Conservation (phyloP, 352 stramenopile species). For the Phytophthora pisi region DNA sequence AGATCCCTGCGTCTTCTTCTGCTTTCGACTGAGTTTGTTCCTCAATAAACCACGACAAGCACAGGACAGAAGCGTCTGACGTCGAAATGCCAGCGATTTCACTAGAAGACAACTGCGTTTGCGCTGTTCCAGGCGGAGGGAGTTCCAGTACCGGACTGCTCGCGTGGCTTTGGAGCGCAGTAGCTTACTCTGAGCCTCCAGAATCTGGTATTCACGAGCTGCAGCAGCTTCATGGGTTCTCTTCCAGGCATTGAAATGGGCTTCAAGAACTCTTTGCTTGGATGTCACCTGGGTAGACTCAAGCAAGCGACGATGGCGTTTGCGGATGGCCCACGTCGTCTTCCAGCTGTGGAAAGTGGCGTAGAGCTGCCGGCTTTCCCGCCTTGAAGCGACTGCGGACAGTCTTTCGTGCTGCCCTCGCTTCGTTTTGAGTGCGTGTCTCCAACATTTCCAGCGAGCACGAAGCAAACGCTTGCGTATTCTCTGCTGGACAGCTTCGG, state of each 20-base stretch:
- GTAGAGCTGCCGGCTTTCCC: conserved; percentile 32
- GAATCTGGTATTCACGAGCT: background rate
- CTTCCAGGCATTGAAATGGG: conserved; percentile 41
- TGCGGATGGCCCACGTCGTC: conserved; percentile 34
- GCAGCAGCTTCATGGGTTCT: background rate
- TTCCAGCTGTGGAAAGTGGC: conserved; percentile 45
- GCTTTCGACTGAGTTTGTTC: conserved; percentile 13
- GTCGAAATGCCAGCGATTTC: conserved; percentile 26
- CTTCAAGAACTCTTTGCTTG: conserved; percentile 21
- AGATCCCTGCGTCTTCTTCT: background rate
- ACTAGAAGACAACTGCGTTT: conserved; percentile 15
- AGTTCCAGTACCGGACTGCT: conserved; percentile 21
- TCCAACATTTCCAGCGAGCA: conserved; percentile 33
- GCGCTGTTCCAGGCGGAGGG: background rate
- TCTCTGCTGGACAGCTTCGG: background rate
- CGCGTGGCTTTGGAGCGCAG: conserved; percentile 22
- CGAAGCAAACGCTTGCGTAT: background rate
- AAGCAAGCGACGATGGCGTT: conserved; percentile 35
- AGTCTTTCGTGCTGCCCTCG: conserved; percentile 24
- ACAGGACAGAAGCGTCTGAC: conserved; percentile 20
- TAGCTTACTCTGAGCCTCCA: conserved; percentile 6
- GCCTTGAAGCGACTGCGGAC: conserved; percentile 22
- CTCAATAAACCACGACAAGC: conserved; percentile 19
- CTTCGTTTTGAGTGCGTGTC: conserved; percentile 13
- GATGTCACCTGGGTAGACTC: conserved; percentile 11